Base-by-base conservation (phyloP, 2,329 filamentous ascomycete genomes). In the Cordyceps fumosorosea region DNA sequence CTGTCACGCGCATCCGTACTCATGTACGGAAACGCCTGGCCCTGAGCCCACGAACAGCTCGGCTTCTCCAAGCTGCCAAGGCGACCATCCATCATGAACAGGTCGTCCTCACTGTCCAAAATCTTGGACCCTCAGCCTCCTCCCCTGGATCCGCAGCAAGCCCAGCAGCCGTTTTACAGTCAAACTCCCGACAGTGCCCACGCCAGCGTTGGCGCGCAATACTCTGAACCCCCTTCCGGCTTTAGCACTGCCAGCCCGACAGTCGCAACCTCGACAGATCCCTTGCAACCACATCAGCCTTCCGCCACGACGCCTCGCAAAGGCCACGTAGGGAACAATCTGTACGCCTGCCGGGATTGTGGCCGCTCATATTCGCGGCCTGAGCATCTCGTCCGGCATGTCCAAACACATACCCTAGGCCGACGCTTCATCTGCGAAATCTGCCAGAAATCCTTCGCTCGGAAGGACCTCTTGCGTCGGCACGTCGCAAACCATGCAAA, bases 381-480 rank as follows among this genome's bases (percentile, higher is more conserved):
- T 3, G 81, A 83, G 67, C 81, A 83, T 66, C 77, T 83, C 12
- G 80, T 81, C 60, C 73, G 80, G 29, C 80, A 82, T 66, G 79
- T 81, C 44, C 78, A 80, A 65, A 79, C 78, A 3, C 80, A 82
- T 65, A 81, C 79, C 3, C 72, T 81, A 7, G 80, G 80, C 5
- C 79, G 80, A 56, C 76, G 80, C 34, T 82, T 82, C 66, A 69
- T 73, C 20, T 81, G 80, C 65, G 73, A 79, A 45, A 73, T 83
- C 61, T 83, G 81, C 65, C 76, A 79, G 61, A 84, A 83, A 67
- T 78, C 78, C 5, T 84, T 83, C 68, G 79, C 80, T 11, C 76
- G 81, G 22, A 81, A 81, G 62, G 81, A 84, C 67, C 74, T 84
- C 12, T 73, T 83, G 57, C 81, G 81, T 65, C 77, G 81, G 16